Evolutionary conservation across 148 eudicot species (phyloP), one percentile per base, ranked within the genome.

Genomic region (Vaccinium corymbosum): DNA sequence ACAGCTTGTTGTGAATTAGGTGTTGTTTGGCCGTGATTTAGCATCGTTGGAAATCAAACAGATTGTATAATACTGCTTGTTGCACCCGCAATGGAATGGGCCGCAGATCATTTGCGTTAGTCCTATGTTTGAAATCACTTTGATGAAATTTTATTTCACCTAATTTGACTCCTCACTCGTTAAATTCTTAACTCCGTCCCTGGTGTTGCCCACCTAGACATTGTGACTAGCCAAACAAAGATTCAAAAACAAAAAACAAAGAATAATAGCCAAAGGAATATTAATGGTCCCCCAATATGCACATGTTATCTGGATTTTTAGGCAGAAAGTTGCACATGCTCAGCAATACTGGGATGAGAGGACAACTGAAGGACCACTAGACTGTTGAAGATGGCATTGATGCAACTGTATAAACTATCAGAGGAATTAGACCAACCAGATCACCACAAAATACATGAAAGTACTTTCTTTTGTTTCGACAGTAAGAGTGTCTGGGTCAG

Each of bases 261-360:
- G 35, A 80, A 15, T 32, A 50, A n/a, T 1, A 81, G 11, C 35
- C 83, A 81, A 46, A 50, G 76, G 25, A 81, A 51, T 49, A 80
- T 76, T 76, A 3, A 81, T 66, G 83, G 83, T 15, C 75, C 76
- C 76, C 70, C 86, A 78, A 7, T 12, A 42, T 70, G 79, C 83
- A 79, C 86, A 79, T 84, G 83, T 9, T 20, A 25, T 17, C 59
- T 55, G 27, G 32, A 80, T 29, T 78, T 78, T 59, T 17, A 19
- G 27, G 38, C n/a, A 51, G 15, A 66, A 53, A 78, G 78, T 20
- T 78, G 86, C 82, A 79, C 86, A 79, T 84, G 86, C 46, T 84
- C 20, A 78, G 68, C 83, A 79, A 55, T 79, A 50, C 76, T 50
- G 25, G 46, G 73, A 46, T n/a, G 72, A 22, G 32, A 80, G 71